Evolutionary conservation across 805 yeast genomes (phyloP).

Genomic region (Kuraishia piskuri): DNA sequence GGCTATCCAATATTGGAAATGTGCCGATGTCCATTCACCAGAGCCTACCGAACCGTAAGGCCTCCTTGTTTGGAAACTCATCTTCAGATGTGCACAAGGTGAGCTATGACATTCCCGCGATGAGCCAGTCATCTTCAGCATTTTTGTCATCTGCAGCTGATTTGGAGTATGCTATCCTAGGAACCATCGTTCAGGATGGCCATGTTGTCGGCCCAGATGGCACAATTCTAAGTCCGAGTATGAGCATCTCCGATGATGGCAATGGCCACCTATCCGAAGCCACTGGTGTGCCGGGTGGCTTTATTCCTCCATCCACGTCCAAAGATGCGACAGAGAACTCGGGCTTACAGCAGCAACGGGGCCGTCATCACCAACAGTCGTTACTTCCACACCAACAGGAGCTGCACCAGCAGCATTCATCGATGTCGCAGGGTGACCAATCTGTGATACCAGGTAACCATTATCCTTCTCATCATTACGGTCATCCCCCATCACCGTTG

Average conservation of each 20-base stretch:
- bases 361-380: background rate
- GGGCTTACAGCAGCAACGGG: slow-evolving; percentile 1
- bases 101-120: background rate
- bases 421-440: background rate
- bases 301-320: background rate
- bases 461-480: background rate
- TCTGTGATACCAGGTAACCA: background rate
- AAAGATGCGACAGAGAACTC: background rate
- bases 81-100: background rate
- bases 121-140: background rate
- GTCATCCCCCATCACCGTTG: background rate
- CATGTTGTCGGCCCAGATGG: slow-evolving; percentile 16
- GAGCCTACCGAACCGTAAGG: background rate
- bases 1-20: background rate
- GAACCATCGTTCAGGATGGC: slow-evolving; percentile 51
- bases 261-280: background rate
- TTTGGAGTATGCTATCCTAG: slow-evolving; percentile 60
- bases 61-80: background rate
- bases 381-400: background rate
- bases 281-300: background rate
- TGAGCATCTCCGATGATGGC: slow-evolving; percentile 22
- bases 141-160: slow-evolving; percentile 68
- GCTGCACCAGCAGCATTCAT: slow-evolving; percentile 1
- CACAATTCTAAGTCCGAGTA: slow-evolving; percentile 19
- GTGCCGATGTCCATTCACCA: background rate